These are phyloP conservation scores for Gloeophyllum trabeum DNA, from an alignment of 768 basidiomycete genomes.

Conservation along the genomic window DNA sequence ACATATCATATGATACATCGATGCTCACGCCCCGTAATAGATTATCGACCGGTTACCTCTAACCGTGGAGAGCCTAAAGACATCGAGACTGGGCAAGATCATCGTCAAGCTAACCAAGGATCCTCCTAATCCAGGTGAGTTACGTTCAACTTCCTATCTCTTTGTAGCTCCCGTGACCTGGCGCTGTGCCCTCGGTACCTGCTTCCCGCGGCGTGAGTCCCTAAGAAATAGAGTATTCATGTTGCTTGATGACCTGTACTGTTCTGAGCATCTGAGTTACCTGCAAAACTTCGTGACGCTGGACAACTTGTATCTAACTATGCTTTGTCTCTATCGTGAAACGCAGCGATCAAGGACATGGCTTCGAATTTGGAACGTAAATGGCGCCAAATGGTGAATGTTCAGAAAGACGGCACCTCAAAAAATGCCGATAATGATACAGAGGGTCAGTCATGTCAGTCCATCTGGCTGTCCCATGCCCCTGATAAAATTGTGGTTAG, in stretches of 20 bases:
- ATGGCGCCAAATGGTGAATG: constrained; percentile 59
- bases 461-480: constrained; percentile 10
- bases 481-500: constrained; percentile 18
- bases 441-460: constrained; percentile 71
- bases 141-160: too few relatives aligned
- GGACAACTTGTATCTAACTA: constrained; percentile 54
- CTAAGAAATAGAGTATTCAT: too few relatives aligned
- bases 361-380: constrained; percentile 77
- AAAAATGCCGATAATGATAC: constrained; percentile 17
- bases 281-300: not conserved
- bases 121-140: constrained; percentile 73
- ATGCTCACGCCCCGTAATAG: constrained; percentile 21
- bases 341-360: constrained; percentile 87
- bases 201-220: too few relatives aligned
- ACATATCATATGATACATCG: constrained; percentile 1
- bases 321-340: constrained; percentile 29
- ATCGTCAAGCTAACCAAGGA: constrained; percentile 70
- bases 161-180: too few relatives aligned
- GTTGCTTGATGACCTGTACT: not conserved
- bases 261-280: constrained; percentile 6
- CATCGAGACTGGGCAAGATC: constrained; percentile 72
- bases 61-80: constrained; percentile 52
- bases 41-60: constrained; percentile 79
- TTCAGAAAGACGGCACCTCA: constrained; percentile 27
- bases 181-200: too few relatives aligned